phyloP scores from a whole-genome alignment of 2,329 filamentous ascomycete genomes.

The Volutella citrinella region DNA sequence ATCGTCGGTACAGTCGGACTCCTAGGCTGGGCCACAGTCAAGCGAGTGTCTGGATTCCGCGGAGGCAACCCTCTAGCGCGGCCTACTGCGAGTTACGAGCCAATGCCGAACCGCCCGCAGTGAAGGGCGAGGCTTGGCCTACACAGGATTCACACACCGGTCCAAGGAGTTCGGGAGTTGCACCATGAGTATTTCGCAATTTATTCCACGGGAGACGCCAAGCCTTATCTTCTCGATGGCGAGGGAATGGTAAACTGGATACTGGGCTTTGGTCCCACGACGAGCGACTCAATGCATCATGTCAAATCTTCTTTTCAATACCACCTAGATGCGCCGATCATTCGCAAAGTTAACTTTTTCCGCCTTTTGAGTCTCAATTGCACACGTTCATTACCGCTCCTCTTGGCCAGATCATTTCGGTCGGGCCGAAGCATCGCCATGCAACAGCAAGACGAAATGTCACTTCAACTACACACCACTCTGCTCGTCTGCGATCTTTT shows the following conservation, averaged over 20 bases:
- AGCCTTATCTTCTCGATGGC: too few relatives aligned
- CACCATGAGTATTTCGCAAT: too few relatives aligned
- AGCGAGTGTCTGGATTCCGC: constrained; percentile 43
- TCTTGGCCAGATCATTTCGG: constrained; percentile 3
- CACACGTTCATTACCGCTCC: constrained; percentile 6
- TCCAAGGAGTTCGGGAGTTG: too few relatives aligned
- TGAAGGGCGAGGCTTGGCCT: constrained; percentile 4
- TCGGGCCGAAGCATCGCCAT: too few relatives aligned
- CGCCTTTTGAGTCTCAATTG: constrained; percentile 19
- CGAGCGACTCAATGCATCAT: constrained; percentile 19
- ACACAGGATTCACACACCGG: too few relatives aligned
- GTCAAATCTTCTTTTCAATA: constrained; percentile 21
- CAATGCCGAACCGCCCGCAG: constrained; percentile 24
- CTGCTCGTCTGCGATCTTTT: too few relatives aligned
- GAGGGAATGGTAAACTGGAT: too few relatives aligned
- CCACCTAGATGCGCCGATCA: constrained; percentile 24
- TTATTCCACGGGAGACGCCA: too few relatives aligned
- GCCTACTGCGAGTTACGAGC: constrained; percentile 27
- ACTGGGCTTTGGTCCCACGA: too few relatives aligned
- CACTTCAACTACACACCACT: too few relatives aligned
- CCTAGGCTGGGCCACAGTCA: constrained; percentile 57
- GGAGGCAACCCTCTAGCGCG: constrained; percentile 29
- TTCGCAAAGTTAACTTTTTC: constrained; percentile 17
- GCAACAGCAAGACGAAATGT: too few relatives aligned
- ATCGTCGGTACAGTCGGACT: constrained; percentile 57